Evolutionary conservation across 345 rosid species (phyloP).

Genomic region (Pelargonium nanum): DNA sequence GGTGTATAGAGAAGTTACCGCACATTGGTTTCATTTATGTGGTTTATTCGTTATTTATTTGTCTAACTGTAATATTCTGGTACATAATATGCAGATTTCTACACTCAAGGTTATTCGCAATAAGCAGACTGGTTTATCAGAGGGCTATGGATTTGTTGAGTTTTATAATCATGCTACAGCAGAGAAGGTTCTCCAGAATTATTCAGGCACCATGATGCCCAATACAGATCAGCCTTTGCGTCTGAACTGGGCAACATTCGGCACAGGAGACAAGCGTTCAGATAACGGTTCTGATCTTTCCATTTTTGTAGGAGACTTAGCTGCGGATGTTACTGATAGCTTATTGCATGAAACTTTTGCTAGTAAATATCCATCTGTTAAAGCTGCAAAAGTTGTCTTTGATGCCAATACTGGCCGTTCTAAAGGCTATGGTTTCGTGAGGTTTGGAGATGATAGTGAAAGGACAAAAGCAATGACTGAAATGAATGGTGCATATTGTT

Average conservation of each 20-base stretch:
- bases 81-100: conserved; percentile 39
- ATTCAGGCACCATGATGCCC: conserved; percentile 57
- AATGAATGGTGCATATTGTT: conserved; percentile 88
- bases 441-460: conserved; percentile 86
- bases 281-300: conserved; percentile 88
- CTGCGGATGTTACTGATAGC: conserved; percentile 80
- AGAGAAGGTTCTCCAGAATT: conserved; percentile 71
- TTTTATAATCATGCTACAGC: conserved; percentile 73
- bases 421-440: conserved; percentile 94
- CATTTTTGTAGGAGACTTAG: conserved; percentile 91
- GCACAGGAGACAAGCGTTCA: conserved; percentile 72
- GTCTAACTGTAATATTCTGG: neutral
- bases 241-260: conserved; percentile 96
- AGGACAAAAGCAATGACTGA: conserved; percentile 78
- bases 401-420: conserved; percentile 95
- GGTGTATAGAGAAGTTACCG: neutral
- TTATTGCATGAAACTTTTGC: conserved; percentile 67
- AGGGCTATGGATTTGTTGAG: conserved; percentile 95
- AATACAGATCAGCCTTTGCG: conserved; percentile 83
- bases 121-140: conserved; percentile 75
- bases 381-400: conserved; percentile 82
- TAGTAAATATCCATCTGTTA: conserved; percentile 67
- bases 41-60: neutral
- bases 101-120: conserved; percentile 90
- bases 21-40: neutral